These are phyloP conservation scores for Tetradesmus obliquus DNA, from an alignment of 139 green algal species.

Conservation along the genomic window DNA sequence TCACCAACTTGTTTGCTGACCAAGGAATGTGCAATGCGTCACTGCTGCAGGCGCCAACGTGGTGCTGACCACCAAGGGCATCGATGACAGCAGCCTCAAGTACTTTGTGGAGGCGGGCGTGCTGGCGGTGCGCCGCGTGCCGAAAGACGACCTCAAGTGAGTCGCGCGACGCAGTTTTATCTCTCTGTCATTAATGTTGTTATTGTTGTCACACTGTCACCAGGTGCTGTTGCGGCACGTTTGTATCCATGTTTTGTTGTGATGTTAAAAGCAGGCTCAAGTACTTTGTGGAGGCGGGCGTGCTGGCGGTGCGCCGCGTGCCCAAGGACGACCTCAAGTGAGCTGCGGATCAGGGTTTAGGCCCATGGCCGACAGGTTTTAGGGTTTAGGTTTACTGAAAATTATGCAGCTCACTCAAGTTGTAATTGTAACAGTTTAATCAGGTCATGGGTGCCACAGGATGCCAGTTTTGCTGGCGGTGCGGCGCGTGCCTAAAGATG, in stretches of 20 bases:
- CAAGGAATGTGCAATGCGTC: neutral
- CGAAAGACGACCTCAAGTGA: conserved; percentile 96
- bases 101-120: conserved; percentile 99
- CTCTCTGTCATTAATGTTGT: neutral
- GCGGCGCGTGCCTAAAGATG: conserved; percentile 94
- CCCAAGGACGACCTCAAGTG: conserved; percentile 96
- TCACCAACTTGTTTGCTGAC: neutral
- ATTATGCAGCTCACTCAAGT: no score
- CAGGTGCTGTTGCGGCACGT: neutral
- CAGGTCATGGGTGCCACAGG: no score
- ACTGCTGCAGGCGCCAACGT: conserved; percentile 85
- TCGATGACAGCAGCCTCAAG: conserved; percentile 99
- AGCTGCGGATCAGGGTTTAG: conserved; percentile 7
- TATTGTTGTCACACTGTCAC: neutral
- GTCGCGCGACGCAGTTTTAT: neutral
- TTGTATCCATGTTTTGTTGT: neutral
- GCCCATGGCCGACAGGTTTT: neutral
- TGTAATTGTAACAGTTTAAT: no score
- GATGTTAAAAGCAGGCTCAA: no score
- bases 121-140: conserved; percentile 80
- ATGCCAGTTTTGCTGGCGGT: conserved; percentile 49
- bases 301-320: conserved; percentile 81
- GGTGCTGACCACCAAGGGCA: conserved; percentile 99
- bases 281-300: neutral
- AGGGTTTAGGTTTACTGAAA: no score